Evolutionary conservation across 345 rosid species (phyloP), one percentile per base, ranked within the genome.

Genomic region (Hibiscus trionum): DNA sequence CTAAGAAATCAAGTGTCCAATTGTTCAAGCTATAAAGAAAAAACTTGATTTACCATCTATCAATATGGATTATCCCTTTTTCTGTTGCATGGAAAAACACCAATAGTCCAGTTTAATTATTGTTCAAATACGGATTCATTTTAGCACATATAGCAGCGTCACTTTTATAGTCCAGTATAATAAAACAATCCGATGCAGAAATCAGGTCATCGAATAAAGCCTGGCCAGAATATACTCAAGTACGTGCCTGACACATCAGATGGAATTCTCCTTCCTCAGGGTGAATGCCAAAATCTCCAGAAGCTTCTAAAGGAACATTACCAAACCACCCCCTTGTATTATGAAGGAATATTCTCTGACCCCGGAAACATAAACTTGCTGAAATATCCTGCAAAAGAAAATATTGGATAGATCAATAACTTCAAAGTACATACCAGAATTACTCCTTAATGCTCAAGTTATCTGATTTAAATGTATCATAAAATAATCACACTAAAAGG

Each of bases 231-330:
- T 15, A 72, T 31, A 61, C 26, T 17, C n/a, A 27, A 60, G 55
- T 72, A 70, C 12, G 71, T 84, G 86, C 98, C 93, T 91, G 98
- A 77, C 98, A 94, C 98, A 94, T 94, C n/a, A 94, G 81, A 74
- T 94, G 98, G 81, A 90, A 94, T 85, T 94, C 97, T 74, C 98
- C 98, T 58, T 94, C 97, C 85, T 91, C 95, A 37, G 98, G 98
- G 82, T 91, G 93, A 70, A 94, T 91, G 64, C 98, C 98, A 76
- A 91, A 88, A 85, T 94, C 97, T 83, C 98, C 97, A 75, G 98
- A 94, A 84, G 96, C 96, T 86, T 94, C 98, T 70, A 94, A 83
- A 46, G 98, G 98, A 86, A 88, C 86, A 75, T 82, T 82, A 71
- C 98, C 98, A 86, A 88, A 94, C 95, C 93, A 87, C 74, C 98